phyloP scores from a whole-genome alignment of 2,329 filamentous ascomycete genomes.

The Venturia carpophila region DNA sequence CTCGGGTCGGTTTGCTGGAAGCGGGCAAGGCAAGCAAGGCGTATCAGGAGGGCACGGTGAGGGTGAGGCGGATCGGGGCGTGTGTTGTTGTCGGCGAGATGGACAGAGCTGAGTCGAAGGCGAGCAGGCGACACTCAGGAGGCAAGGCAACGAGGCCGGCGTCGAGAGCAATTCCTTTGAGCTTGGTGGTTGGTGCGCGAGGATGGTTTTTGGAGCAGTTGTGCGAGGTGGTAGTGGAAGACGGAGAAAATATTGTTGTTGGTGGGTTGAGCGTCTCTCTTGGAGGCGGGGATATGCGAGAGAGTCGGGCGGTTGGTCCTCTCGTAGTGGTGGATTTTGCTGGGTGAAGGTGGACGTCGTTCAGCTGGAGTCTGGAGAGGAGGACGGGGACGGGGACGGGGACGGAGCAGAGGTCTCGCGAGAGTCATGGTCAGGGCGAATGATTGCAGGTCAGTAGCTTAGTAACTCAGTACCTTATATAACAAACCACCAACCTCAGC shows the following conservation, averaged over 20 bases:
- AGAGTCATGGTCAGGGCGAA: neutral
- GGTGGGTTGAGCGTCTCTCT: neutral
- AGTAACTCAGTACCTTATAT: too few species aligned
- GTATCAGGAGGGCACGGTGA: neutral
- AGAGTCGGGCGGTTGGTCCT: neutral
- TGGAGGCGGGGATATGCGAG: neutral
- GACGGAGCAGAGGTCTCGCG: neutral
- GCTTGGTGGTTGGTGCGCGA: neutral
- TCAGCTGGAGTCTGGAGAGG: neutral
- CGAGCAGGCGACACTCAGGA: neutral
- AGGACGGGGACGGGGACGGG: too few species aligned
- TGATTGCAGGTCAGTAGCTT: neutral
- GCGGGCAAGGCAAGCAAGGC: constrained; percentile 5
- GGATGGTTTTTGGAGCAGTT: neutral
- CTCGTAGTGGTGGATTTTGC: neutral
- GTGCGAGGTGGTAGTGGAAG: neutral
- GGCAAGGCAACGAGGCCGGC: neutral
- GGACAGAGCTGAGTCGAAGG: neutral
- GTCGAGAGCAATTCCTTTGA: neutral
- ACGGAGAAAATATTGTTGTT: neutral
- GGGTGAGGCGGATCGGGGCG: neutral
- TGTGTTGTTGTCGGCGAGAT: neutral
- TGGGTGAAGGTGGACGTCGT: neutral
- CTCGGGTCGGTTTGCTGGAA: neutral
- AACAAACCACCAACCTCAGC: too few species aligned